Base-by-base conservation (phyloP, 2,329 filamentous ascomycete genomes). In the Clonostachys byssicola region DNA sequence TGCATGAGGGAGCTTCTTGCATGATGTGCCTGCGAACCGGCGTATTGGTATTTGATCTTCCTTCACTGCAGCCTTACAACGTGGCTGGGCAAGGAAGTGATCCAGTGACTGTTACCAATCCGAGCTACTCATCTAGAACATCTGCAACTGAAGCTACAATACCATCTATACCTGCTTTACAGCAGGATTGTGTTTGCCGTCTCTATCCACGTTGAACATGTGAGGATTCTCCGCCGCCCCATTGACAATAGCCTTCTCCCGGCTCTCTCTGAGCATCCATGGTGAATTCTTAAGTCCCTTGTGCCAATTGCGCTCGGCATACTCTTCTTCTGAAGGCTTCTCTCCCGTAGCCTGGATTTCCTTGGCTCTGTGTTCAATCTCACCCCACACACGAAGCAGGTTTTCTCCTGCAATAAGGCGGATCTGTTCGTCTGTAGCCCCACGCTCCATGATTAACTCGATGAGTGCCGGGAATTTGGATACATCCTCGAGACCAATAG, bases 321-420 rank as follows among this genome's bases (percentile, higher is more conserved):
- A 63, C 34, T 63, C 60, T 3, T 59, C 60, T 35, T 64, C 62
- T 0, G 55, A 49, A 1, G 61, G 61, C 42, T 55, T 54, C 46
- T 59, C 56, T 46, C 82, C 81, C 2, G 70, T 70, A 4, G 67
- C 65, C 65, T 89, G 85, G 68, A 95, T 62, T 61, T 77, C 69
- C 42, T 70, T 70, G 6, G 88, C 86, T 38, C 95, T 83, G 18
- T 67, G 70, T 53, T 96, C 92, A 2, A 86, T 88, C 20, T 87
- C 85, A 47, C 71, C 77, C 91, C 91, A 95, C 6, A 96, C 91
- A 17, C 92, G 80, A 48, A 96, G 65, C 5, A 96, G 53, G 62
- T 96, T 96, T 4, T 84, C 79, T 0, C 92, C 92, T 0, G 83
- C 86, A 52, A 96, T 68, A 49, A 96, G 66, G 64, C 90, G 88